These are phyloP conservation scores for Moesziomyces globuligerus DNA, from an alignment of 1,284 basidiomycete species.

Conservation along the genomic window DNA sequence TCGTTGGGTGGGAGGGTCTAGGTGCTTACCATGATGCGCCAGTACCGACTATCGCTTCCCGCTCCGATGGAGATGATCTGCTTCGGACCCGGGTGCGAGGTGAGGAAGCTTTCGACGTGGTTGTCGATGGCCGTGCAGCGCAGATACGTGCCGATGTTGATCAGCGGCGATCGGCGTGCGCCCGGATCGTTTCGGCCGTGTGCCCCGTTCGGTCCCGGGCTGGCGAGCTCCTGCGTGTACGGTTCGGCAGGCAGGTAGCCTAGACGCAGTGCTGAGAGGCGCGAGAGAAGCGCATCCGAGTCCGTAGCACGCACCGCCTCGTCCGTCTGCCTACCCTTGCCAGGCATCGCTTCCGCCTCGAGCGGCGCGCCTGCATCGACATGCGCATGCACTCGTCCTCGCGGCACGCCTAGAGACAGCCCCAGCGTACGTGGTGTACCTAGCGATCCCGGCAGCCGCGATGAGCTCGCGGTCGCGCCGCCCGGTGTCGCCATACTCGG, in stretches of 20 bases:
- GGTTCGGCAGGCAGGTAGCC: slow-evolving; percentile 42
- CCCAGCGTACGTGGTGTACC: slow-evolving; percentile 8
- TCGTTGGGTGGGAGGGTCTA: neutral
- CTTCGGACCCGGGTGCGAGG: slow-evolving; percentile 67
- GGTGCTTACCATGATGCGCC: slow-evolving; percentile 82
- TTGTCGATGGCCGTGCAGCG: slow-evolving; percentile 82
- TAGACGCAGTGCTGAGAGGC: slow-evolving; percentile 72
- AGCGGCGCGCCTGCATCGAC: neutral
- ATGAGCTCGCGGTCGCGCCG: neutral
- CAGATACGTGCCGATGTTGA: slow-evolving; percentile 93
- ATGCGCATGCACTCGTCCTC: slow-evolving; percentile 13
- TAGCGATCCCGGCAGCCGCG: neutral
- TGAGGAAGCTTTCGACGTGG: slow-evolving; percentile 80
- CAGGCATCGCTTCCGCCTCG: neutral
- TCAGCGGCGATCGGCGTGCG: slow-evolving; percentile 78
- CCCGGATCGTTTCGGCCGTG: neutral
- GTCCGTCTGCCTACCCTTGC: slow-evolving; percentile 68
- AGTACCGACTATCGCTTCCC: slow-evolving; percentile 91
- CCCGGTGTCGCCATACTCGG: no score
- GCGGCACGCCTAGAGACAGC: slow-evolving; percentile 31
- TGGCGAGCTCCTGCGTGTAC: slow-evolving; percentile 38
- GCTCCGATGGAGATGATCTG: slow-evolving; percentile 91
- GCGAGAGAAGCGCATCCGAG: slow-evolving; percentile 78
- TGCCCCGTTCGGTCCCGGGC: neutral
- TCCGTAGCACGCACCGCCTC: slow-evolving; percentile 78